Conservation (phyloP, 768 basidiomycete genomes). For the Tylopilus sp. region DNA sequence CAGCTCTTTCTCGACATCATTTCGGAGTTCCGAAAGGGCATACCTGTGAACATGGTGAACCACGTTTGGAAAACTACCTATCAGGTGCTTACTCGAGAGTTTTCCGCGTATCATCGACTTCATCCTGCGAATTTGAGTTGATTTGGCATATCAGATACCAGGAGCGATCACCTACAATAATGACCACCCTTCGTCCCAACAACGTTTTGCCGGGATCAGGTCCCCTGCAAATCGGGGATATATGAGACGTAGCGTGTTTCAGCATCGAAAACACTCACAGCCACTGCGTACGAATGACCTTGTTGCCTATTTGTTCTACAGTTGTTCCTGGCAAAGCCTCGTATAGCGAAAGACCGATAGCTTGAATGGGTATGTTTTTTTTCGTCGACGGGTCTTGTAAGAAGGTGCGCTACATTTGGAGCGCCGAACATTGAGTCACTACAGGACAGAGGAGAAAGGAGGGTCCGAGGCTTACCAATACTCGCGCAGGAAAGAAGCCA, state of each 20-base stretch:
- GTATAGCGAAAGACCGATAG: constrained; percentile 94
- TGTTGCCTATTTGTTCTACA: constrained; percentile 69
- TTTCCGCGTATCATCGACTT: constrained; percentile 85
- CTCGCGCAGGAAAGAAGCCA: constrained; percentile 94
- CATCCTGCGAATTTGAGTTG: constrained; percentile 50
- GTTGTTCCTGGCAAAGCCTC: constrained; percentile 80
- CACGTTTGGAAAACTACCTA: neutral
- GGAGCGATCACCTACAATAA: constrained; percentile 57
- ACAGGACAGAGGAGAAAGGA: neutral
- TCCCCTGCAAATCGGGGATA: constrained; percentile 40
- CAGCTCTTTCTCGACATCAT: constrained; percentile 79
- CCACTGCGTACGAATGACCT: constrained; percentile 97
- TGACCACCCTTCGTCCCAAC: constrained; percentile 76
- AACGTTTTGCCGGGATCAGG: constrained; percentile 65
- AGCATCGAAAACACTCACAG: constrained; percentile 49
- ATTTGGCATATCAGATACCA: constrained; percentile 11
- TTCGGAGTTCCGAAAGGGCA: constrained; percentile 82
- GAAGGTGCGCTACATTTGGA: constrained; percentile 66
- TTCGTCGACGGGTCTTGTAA: constrained; percentile 66
- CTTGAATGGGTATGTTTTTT: constrained; percentile 87
- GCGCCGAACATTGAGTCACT: neutral
- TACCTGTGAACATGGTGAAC: constrained; percentile 50
- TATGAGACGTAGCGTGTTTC: neutral
- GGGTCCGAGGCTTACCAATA: constrained; percentile 51
- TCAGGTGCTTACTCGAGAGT: constrained; percentile 69